A percentile compares a stretch with the other conserved stretches of the same genome.
Evolutionary conservation across 257 asterid genomes (phyloP).

Genomic region (Primulina eburnea): DNA sequence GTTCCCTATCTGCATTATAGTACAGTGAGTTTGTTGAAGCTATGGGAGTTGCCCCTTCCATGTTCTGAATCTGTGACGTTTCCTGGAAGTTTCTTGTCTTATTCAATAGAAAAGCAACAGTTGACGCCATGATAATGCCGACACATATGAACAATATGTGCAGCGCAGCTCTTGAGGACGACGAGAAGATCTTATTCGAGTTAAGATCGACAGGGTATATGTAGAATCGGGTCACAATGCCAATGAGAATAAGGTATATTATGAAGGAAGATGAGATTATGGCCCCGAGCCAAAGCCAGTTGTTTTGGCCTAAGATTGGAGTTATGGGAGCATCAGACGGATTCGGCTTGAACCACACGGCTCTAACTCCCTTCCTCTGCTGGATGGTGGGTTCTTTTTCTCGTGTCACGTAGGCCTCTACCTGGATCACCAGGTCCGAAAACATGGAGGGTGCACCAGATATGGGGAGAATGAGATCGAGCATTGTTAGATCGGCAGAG

Average conservation of each 20-base stretch:
- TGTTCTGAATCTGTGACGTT: slow-evolving; percentile 18
- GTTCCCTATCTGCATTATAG: slow-evolving; percentile 20
- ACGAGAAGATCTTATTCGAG: slow-evolving; percentile 19
- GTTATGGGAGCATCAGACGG: slow-evolving; percentile 27
- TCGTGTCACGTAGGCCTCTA: slow-evolving; percentile 33
- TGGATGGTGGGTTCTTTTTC: slow-evolving; percentile 14
- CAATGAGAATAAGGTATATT: slow-evolving; percentile 25
- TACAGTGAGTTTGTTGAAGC: slow-evolving; percentile 13
- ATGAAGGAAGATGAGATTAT: slow-evolving; percentile 34
- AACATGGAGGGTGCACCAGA: slow-evolving; percentile 5
- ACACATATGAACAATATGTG: slow-evolving; percentile 25
- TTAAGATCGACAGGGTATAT: slow-evolving; percentile 35
- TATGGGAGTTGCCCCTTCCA: slow-evolving; percentile 11
- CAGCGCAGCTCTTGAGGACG: slow-evolving; percentile 2
- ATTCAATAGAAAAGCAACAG: slow-evolving; percentile 21
- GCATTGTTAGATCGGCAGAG: slow-evolving; percentile 27
- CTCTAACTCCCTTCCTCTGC: slow-evolving; percentile 10
- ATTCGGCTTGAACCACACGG: slow-evolving; percentile 28
- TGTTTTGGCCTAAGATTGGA: slow-evolving; percentile 27
- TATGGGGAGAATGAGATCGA: slow-evolving; percentile 31
- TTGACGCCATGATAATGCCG: slow-evolving; percentile 10
- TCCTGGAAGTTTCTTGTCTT: slow-evolving; percentile 16
- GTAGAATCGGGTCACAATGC: slow-evolving; percentile 29
- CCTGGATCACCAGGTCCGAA: slow-evolving; percentile 18
- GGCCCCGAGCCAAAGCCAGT: slow-evolving; percentile 36